Conservation (phyloP, 2,329 filamentous ascomycete species). For the Phialocephala sp. region DNA sequence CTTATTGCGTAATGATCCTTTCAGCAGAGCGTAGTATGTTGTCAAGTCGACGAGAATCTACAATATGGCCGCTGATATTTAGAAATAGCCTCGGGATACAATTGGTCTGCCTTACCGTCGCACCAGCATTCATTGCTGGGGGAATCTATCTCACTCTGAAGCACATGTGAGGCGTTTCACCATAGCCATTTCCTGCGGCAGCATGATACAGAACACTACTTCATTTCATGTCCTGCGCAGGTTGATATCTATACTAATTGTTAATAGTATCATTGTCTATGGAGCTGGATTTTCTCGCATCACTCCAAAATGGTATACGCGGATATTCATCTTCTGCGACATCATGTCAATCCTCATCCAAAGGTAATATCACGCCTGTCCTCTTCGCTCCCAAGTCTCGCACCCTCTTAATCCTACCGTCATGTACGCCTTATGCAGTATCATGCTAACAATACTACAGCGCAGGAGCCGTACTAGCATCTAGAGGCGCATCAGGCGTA, state of each 20-base stretch:
- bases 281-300: slow-evolving; percentile 16
- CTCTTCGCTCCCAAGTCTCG: too few relatives aligned
- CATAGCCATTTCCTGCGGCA: background rate
- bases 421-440: background rate
- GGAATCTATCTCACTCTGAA: slow-evolving; percentile 16
- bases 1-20: slow-evolving; percentile 7
- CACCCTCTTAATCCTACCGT: too few relatives aligned
- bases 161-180: slow-evolving; percentile 6
- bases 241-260: background rate
- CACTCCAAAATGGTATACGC: slow-evolving; percentile 16
- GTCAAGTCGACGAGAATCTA: background rate
- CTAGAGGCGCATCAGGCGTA: background rate
- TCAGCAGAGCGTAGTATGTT: slow-evolving; percentile 12
- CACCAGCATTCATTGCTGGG: slow-evolving; percentile 18
- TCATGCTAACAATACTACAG: background rate
- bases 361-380: slow-evolving; percentile 2
- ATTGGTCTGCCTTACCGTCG: slow-evolving; percentile 15
- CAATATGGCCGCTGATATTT: background rate
- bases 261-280: slow-evolving; percentile 10
- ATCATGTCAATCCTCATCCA: slow-evolving; percentile 16
- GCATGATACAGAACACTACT: background rate
- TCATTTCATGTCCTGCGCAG: background rate
- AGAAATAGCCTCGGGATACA: slow-evolving; percentile 2
- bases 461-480: slow-evolving; percentile 8
- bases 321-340: slow-evolving; percentile 17